Percentiles rank a stretch among this genome's conserved stretches.
Conservation (phyloP, 2,329 filamentous ascomycete species). For the Teratosphaeria pseudoeucalypti region DNA sequence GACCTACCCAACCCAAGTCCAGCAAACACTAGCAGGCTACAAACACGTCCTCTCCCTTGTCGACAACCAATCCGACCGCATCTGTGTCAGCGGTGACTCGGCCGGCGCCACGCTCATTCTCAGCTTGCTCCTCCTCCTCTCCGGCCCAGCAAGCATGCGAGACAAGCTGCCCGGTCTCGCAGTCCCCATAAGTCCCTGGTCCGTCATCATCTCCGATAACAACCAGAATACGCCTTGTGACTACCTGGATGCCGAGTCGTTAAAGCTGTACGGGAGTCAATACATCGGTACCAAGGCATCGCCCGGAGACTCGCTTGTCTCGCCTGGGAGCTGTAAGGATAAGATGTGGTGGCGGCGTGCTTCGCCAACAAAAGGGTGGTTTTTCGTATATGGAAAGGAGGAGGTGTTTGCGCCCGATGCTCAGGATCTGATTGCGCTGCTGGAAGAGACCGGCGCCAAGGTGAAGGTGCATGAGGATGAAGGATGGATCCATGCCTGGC, state of each 20-base stretch:
- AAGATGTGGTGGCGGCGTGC: slow-evolving; percentile 55
- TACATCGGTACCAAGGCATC: slow-evolving; percentile 50
- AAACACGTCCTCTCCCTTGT: slow-evolving; percentile 54
- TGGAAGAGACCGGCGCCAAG: slow-evolving; percentile 44
- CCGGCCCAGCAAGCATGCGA: slow-evolving; percentile 35
- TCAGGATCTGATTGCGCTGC: slow-evolving; percentile 45
- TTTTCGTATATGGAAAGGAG: slow-evolving; percentile 62
- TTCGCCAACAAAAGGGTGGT: slow-evolving; percentile 56
- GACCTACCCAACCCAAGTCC: slow-evolving; percentile 61
- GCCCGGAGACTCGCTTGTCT: slow-evolving; percentile 48
- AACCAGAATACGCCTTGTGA: slow-evolving; percentile 63
- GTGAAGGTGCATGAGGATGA: slow-evolving; percentile 51
- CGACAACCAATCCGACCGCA: slow-evolving; percentile 47
- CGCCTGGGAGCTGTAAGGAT: slow-evolving; percentile 61
- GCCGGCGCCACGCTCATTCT: slow-evolving; percentile 67
- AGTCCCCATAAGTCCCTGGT: slow-evolving; percentile 71
- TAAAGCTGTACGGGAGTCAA: slow-evolving; percentile 60
- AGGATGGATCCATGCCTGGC: slow-evolving; percentile 72
- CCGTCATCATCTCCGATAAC: slow-evolving; percentile 56
- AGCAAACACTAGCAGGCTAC: slow-evolving; percentile 61
- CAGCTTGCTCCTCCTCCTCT: slow-evolving; percentile 60
- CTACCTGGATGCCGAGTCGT: slow-evolving; percentile 56
- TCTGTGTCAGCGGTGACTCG: slow-evolving; percentile 69
- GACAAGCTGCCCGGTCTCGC: slow-evolving; percentile 49
- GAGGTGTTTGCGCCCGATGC: slow-evolving; percentile 70